These are phyloP conservation scores for Casuarina cunninghamiana DNA, from an alignment of 306 rosid genomes.

Conservation along the genomic window DNA sequence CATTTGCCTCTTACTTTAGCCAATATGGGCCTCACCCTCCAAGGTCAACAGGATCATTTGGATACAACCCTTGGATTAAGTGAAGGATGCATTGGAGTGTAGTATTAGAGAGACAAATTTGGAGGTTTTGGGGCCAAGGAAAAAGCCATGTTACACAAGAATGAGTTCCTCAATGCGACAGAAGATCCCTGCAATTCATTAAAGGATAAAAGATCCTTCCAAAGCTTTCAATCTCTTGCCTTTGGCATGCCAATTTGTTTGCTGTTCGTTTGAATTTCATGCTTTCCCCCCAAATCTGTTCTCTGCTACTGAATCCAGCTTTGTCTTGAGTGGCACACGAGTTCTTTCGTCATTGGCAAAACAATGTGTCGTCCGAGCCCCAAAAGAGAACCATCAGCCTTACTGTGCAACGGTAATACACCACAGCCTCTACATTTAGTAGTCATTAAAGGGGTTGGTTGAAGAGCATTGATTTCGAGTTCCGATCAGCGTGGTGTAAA, in stretches of 20 bases:
- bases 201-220: constrained; percentile 22
- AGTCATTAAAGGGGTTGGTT: not conserved
- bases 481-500: not conserved
- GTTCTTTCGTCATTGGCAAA: too few species aligned
- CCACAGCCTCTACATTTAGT: not conserved
- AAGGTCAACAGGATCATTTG: not conserved
- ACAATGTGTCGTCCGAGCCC: not conserved
- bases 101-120: not conserved
- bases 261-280: constrained; percentile 16
- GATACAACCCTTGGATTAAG: constrained; percentile 4
- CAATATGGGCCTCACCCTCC: not conserved
- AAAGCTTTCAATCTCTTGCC: constrained; percentile 44
- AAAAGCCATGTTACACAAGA: not conserved
- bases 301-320: not conserved
- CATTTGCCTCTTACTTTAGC: not conserved
- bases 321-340: too few species aligned
- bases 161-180: not conserved
- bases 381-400: not conserved
- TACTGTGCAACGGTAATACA: too few species aligned
- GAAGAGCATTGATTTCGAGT: not conserved
- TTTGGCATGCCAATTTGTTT: constrained; percentile 26
- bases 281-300: constrained; percentile 28
- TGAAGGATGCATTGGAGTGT: not conserved
- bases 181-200: constrained; percentile 13
- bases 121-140: constrained; percentile 18